Evolutionary conservation across 257 asterid species (phyloP), one percentile per base, ranked within the genome.

Genomic region (Jacaranda copaia): DNA sequence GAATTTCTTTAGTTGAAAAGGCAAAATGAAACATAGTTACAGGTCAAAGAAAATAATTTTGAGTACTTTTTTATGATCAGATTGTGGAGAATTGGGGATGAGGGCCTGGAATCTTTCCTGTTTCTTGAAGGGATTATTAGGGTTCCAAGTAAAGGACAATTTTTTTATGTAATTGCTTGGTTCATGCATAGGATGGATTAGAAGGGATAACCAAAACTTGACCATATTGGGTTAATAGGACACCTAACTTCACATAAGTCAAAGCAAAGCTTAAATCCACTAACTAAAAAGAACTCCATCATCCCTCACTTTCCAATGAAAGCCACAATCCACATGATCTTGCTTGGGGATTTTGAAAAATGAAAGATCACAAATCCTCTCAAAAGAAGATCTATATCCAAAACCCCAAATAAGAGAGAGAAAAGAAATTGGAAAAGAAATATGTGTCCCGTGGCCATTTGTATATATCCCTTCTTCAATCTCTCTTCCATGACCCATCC

Each of bases 321-420:
- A 79, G 61, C 87, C 82, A 87, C 79, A 81, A 74, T 79, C 86
- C 89, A 87, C 84, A 87, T 82, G 85, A 74, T 79, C 84, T 84
- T 93, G 88, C 86, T 87, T 85, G 77, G 86, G 85, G 88, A 81
- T 86, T 71, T 82, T 80, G 86, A 84, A 84, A 86, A 78, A 84
- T 86, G 86, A 84, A 84, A 86, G 79, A 84, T 86, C 81, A 73
- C 84, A 77, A 73, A 79, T 81, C 84, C 78, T 80, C 86, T 63
- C 80, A 81, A 85, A 83, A 84, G 72, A 80, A 79, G 70, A 79
- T 77, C 66, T 45, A 72, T 74, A 35, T 71, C 76, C 74, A 83
- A 56, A 72, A 61, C 68, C 75, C 79, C 59, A 79, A 70, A 40
- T 35, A 14, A 73, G 19, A 36, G 15, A 4, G n/a, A 18, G 5